Conservation (phyloP, 495 filamentous ascomycete species). For the Tuber indicum region DNA sequence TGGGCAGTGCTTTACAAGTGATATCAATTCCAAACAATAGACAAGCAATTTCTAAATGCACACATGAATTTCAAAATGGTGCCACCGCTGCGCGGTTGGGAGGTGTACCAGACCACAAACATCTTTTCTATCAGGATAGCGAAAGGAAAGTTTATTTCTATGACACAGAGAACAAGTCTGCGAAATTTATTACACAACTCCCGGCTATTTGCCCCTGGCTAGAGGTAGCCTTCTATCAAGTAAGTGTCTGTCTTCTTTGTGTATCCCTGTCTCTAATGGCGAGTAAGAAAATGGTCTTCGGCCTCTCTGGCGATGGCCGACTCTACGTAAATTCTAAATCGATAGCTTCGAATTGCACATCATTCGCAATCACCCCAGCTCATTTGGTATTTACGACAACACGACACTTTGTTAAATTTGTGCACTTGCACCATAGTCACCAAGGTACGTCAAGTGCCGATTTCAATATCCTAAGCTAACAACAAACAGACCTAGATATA, state of each 20-base stretch:
- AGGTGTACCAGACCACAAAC: slow-evolving; percentile 38
- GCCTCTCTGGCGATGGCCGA: slow-evolving; percentile 63
- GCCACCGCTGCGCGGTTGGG: slow-evolving; percentile 29
- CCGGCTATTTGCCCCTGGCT: slow-evolving; percentile 52
- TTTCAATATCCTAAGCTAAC: slow-evolving; percentile 4
- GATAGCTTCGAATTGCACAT: slow-evolving; percentile 80
- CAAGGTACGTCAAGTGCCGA: slow-evolving; percentile 51
- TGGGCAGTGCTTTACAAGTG: slow-evolving; percentile 28
- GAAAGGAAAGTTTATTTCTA: slow-evolving; percentile 41
- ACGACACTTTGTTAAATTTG: slow-evolving; percentile 85
- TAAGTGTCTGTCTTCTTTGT: slow-evolving; percentile 13
- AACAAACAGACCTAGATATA: slow-evolving; percentile 58
- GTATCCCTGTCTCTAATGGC: not conserved
- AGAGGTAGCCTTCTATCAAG: slow-evolving; percentile 43
- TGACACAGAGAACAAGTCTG: slow-evolving; percentile 26
- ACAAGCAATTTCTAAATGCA: slow-evolving; percentile 17
- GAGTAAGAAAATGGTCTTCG: slow-evolving; percentile 48
- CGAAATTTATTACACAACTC: slow-evolving; percentile 43
- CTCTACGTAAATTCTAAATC: slow-evolving; percentile 69
- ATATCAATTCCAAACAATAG: slow-evolving; percentile 22
- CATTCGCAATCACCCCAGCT: slow-evolving; percentile 70
- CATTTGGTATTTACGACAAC: slow-evolving; percentile 89
- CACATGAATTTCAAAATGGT: slow-evolving; percentile 25
- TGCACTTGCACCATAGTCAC: slow-evolving; percentile 61
- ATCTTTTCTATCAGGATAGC: slow-evolving; percentile 42